These are phyloP conservation scores for Austroboletus eburneus DNA, from an alignment of 768 basidiomycete species.

Conservation along the genomic window DNA sequence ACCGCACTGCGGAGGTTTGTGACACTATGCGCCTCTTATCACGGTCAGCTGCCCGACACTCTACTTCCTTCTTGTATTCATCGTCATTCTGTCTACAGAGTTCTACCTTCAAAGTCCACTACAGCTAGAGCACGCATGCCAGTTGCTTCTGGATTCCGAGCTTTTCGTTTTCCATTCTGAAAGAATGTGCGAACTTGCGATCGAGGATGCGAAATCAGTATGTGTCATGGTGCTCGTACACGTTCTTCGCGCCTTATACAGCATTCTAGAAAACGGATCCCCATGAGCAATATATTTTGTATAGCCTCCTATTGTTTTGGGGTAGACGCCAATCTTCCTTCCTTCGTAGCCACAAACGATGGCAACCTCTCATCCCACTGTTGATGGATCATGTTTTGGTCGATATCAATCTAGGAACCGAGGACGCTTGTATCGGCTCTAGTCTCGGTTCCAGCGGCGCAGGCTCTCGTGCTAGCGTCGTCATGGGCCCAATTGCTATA, in stretches of 20 bases:
- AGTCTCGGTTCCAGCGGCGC: slow-evolving; percentile 27
- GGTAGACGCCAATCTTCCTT: slow-evolving; percentile 67
- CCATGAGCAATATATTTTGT: slow-evolving; percentile 75
- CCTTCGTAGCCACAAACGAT: slow-evolving; percentile 76
- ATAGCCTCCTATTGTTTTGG: slow-evolving; percentile 69
- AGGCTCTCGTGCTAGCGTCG: slow-evolving; percentile 37
- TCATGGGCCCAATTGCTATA: slow-evolving; percentile 56
- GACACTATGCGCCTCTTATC: slow-evolving; percentile 78
- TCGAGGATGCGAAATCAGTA: slow-evolving; percentile 66
- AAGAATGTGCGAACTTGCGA: slow-evolving; percentile 79
- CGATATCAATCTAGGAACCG: slow-evolving; percentile 74
- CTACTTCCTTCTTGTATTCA: slow-evolving; percentile 3
- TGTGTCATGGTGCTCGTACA: slow-evolving; percentile 20
- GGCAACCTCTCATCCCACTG: slow-evolving; percentile 76
- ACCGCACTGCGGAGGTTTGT: slow-evolving; percentile 73
- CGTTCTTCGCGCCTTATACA: slow-evolving; percentile 5
- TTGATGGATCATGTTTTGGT: slow-evolving; percentile 82
- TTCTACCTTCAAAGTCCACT: slow-evolving; percentile 79
- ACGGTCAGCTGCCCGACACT: slow-evolving; percentile 50
- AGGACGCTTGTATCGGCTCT: slow-evolving; percentile 50
- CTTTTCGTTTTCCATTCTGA: slow-evolving; percentile 90
- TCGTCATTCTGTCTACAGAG: slow-evolving; percentile 46
- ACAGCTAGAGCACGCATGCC: slow-evolving; percentile 82
- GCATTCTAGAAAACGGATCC: slow-evolving; percentile 72
- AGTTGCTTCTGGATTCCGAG: slow-evolving; percentile 74